Evolutionary conservation across 2,329 filamentous ascomycete genomes (phyloP), one percentile per base, ranked within the genome.

Genomic region (Neofusicoccum parvum): DNA sequence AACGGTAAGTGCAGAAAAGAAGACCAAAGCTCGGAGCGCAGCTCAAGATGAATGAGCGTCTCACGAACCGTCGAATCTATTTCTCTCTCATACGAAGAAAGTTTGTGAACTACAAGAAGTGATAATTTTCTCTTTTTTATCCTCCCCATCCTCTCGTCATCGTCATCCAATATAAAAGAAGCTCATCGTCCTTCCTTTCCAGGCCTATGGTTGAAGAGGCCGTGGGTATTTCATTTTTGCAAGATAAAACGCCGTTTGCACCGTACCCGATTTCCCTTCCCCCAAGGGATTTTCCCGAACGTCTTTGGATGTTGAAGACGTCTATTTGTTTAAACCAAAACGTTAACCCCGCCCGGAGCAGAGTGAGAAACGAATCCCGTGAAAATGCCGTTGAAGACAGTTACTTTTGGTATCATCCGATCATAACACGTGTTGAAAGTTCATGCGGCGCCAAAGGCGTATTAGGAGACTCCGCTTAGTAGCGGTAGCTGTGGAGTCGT

Each of bases 301-400:
- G 43, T 62, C 58, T 62, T 27, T 50, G 59, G 45, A 27, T 62
- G 59, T 62, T 62, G 59, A 62, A 45, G 59, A 62, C 59, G 59
- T 51, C 59, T 41, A 32, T 50, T 50, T 32, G 27, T 32, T 50
- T n/a, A 36, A 62, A 45, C 43, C 12, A 34, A 59, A 45, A 59
- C 54, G 39, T 32, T 59, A 45, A 59, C 39, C 54, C 39, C 54
- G 39, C 39, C 54, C 54, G 39, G 17, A 45, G 54, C 39, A 27
- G 27, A 45, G 56, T 45, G 41, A 60, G 56, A 60, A 60, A 60
- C 56, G 56, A 48, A 60, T 60, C 56, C 56, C 56, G 50, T 54
- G 50, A 67, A 54, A 75, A 82, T 87, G 85, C 85, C 84, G 86
- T 88, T 88, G 86, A 88, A 87, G 85, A 80, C 77, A 79, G 72